Conservation (phyloP, 176 grass and related monocot species). For the Aegilops bicornis region DNA sequence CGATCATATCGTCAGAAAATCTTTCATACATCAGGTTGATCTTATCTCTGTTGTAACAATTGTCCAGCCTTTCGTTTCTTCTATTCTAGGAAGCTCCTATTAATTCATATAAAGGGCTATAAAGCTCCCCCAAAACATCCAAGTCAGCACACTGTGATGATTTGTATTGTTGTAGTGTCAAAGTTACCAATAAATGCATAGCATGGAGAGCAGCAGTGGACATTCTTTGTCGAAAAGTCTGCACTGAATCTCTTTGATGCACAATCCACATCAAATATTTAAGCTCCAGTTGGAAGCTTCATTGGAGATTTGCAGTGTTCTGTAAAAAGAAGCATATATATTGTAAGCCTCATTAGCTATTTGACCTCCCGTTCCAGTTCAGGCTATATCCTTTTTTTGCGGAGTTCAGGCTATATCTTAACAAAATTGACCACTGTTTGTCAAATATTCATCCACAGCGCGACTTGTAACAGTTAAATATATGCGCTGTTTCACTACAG, state of each 20-base stretch:
- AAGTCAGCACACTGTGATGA: conserved; percentile 1
- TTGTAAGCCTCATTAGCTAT: neutral
- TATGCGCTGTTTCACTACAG: neutral
- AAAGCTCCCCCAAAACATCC: neutral
- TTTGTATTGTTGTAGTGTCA: conserved; percentile 6
- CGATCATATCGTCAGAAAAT: neutral
- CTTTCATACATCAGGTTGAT: neutral
- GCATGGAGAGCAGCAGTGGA: neutral
- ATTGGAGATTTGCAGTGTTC: neutral
- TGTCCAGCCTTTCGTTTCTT: neutral
- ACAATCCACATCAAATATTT: conserved; percentile 12
- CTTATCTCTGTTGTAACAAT: neutral
- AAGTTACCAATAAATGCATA: neutral
- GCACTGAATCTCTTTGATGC: neutral
- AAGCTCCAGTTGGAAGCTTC: neutral
- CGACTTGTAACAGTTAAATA: neutral
- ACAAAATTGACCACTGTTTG: neutral
- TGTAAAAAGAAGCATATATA: neutral
- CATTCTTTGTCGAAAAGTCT: conserved; percentile 8
- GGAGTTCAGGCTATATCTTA: neutral
- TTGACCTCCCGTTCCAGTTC: neutral
- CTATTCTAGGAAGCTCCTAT: neutral
- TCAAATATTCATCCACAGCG: neutral
- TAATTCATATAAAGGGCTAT: neutral
- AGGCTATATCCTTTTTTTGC: neutral